Percentiles rank a stretch among this genome's conserved stretches.
These are phyloP conservation scores for Cutaneotrichosporon sp. DNA, from an alignment of 1,284 basidiomycete genomes.

Conservation along the genomic window DNA sequence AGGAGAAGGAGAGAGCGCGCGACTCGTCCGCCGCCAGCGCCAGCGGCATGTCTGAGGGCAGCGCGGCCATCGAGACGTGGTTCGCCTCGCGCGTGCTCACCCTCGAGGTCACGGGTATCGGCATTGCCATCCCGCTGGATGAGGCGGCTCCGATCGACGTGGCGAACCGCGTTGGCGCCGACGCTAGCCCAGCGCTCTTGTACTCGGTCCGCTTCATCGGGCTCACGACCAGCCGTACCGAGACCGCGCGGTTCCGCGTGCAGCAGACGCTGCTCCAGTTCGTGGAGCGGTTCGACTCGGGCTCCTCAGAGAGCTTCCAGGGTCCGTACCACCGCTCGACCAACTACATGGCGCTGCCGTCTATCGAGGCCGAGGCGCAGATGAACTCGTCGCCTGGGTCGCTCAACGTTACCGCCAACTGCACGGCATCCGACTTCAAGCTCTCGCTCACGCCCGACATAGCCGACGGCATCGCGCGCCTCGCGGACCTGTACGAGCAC, in stretches of 20 bases:
- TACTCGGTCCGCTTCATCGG: conserved; percentile 73
- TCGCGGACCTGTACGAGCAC: conserved; percentile 80
- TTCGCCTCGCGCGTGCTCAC: conserved; percentile 67
- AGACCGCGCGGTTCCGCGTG: conserved; percentile 74
- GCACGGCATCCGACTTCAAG: conserved; percentile 81
- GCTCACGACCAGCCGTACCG: conserved; percentile 71
- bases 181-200: conserved; percentile 72
- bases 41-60: background rate
- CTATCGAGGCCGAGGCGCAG: conserved; percentile 76
- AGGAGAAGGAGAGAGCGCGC: background rate
- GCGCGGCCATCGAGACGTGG: conserved; percentile 57
- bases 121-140: conserved; percentile 75
- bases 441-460: conserved; percentile 81
- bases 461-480: conserved; percentile 72
- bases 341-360: conserved; percentile 64
- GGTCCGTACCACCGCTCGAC: conserved; percentile 68
- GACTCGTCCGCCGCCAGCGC: conserved; percentile 3
- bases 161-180: conserved; percentile 56
- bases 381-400: conserved; percentile 61
- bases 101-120: conserved; percentile 69
- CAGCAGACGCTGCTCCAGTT: conserved; percentile 79
- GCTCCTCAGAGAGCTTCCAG: conserved; percentile 66
- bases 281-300: conserved; percentile 76
- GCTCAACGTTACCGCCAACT: conserved; percentile 66
- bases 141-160: conserved; percentile 55